Conservation (phyloP, 371 early-diverging fungal species). For the Zychaea mexicana region DNA sequence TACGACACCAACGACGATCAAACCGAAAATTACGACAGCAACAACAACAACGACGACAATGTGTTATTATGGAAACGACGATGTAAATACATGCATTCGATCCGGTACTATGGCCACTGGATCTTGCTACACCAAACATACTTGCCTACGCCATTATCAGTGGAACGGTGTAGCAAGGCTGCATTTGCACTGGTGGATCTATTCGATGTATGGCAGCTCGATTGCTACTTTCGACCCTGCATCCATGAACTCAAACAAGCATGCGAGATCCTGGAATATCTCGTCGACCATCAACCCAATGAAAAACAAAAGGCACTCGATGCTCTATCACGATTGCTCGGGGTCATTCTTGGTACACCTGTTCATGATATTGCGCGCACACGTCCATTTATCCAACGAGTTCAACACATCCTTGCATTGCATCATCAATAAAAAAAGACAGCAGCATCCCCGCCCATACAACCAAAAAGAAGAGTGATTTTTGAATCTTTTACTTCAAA, state of each 20-base stretch:
- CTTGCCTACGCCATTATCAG: slow-evolving; percentile 41
- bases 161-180: slow-evolving; percentile 42
- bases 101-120: slow-evolving; percentile 50
- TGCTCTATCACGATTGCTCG: slow-evolving; percentile 26
- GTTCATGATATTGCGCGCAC: slow-evolving; percentile 48
- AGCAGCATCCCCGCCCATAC: no score
- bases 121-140: slow-evolving; percentile 50
- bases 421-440: neutral
- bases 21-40: neutral
- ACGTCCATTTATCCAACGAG: slow-evolving; percentile 45
- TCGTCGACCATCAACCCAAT: slow-evolving; percentile 30
- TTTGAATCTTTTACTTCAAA: no score
- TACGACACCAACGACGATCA: neutral
- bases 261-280: slow-evolving; percentile 43
- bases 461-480: no score
- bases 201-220: slow-evolving; percentile 42
- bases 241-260: slow-evolving; percentile 51
- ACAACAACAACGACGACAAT: neutral
- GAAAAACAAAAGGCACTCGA: slow-evolving; percentile 28
- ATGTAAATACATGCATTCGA: slow-evolving; percentile 40
- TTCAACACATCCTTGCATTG: slow-evolving; percentile 7
- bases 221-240: slow-evolving; percentile 53
- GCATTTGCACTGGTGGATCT: slow-evolving; percentile 43
- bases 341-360: slow-evolving; percentile 36
- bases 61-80: slow-evolving; percentile 31